These are phyloP conservation scores for Saccharomyces hybrid DNA, from an alignment of 1,139 yeast species.

Conservation along the genomic window DNA sequence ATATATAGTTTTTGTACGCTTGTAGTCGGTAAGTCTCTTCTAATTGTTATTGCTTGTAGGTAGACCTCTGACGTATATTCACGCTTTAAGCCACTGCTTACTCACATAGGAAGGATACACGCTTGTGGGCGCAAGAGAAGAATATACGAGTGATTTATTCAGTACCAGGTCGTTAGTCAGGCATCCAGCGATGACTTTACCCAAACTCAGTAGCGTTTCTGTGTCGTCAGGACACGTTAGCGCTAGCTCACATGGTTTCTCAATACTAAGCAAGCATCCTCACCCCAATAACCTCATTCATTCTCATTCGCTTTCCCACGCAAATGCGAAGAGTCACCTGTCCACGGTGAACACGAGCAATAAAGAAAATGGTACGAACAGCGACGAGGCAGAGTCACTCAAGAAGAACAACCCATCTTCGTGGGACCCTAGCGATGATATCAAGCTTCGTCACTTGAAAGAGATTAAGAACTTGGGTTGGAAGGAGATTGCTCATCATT, in stretches of 20 bases:
- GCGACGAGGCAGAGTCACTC: background rate
- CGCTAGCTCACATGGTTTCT: background rate
- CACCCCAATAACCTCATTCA: background rate
- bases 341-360: background rate
- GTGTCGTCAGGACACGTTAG: background rate
- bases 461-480: slow-evolving; percentile 68
- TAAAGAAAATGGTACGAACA: background rate
- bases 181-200: background rate
- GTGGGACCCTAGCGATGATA: slow-evolving; percentile 72
- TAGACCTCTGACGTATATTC: background rate
- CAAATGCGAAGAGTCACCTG: background rate
- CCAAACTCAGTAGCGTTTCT: background rate
- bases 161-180: no score
- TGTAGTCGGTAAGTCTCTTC: background rate
- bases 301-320: background rate
- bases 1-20: background rate
- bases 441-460: slow-evolving; percentile 57
- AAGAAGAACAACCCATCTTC: slow-evolving; percentile 45
- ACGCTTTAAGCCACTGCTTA: background rate
- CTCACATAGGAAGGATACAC: background rate
- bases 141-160: no score
- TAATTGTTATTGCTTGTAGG: background rate
- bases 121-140: background rate
- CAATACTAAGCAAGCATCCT: background rate
- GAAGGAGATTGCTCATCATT: slow-evolving; percentile 68